phyloP scores from a whole-genome alignment of 192 early-diverging fungal species.

The Paraglomus brasilianum region DNA sequence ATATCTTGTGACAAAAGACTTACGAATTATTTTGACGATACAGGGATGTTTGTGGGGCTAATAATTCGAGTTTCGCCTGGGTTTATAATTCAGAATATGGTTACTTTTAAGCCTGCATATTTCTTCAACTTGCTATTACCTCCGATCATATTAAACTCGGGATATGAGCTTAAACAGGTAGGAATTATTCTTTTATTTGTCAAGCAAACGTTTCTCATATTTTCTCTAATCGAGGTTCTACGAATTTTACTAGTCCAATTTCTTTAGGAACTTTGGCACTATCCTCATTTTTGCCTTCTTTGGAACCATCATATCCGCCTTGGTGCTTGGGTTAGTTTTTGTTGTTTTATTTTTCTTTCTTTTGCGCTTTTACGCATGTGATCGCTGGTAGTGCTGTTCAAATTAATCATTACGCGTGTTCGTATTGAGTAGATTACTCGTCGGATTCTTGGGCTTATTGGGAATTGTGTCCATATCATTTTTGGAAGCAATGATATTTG shows the following conservation, averaged over 20 bases:
- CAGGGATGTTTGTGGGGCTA: constrained; percentile 70
- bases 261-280: constrained; percentile 86
- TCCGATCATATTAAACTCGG: constrained; percentile 96
- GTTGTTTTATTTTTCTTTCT: constrained; percentile 1
- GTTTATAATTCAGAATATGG: constrained; percentile 67
- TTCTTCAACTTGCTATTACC: constrained; percentile 98
- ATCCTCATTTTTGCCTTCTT: constrained; percentile 93
- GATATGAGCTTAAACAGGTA: constrained; percentile 91
- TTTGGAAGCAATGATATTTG: constrained; percentile 93
- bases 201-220: neutral
- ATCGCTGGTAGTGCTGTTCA: neutral
- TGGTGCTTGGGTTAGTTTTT: constrained; percentile 75
- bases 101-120: constrained; percentile 86
- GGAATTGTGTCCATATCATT: constrained; percentile 72
- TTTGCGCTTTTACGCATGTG: constrained; percentile 27
- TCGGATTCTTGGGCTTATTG: constrained; percentile 66
- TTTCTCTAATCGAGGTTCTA: neutral
- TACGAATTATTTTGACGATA: too few relatives aligned
- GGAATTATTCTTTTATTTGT: too few relatives aligned
- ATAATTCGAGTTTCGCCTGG: constrained; percentile 59
- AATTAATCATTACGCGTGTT: constrained; percentile 20
- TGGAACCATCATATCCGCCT: constrained; percentile 88
- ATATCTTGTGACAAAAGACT: neutral
- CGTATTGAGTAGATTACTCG: constrained; percentile 48
- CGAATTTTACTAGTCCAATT: constrained; percentile 52